Percentiles rank a stretch among this genome's conserved stretches.
Conservation (phyloP, 371 early-diverging fungal species). For the Polyrhizophydium stewartii region DNA sequence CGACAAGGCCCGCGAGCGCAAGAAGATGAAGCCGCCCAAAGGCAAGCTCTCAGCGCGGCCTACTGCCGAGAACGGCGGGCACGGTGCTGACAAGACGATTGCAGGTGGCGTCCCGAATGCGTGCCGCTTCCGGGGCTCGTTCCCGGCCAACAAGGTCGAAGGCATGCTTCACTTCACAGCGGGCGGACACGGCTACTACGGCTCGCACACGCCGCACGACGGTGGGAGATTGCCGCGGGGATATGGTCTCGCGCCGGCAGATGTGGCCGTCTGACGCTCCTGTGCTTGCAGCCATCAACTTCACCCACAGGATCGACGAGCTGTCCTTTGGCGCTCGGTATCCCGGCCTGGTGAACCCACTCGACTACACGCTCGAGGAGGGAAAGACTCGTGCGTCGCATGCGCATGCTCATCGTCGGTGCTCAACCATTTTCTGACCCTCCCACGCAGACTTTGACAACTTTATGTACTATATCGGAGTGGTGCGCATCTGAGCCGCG, state of each 20-base stretch:
- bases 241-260: too few species aligned
- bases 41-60: slow-evolving; percentile 1
- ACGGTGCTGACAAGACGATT: not conserved
- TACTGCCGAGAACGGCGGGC: not conserved
- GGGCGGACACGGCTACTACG: slow-evolving; percentile 82
- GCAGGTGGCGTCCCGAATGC: slow-evolving; percentile 25
- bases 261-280: too few species aligned
- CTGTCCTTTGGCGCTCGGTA: slow-evolving; percentile 84
- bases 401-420: not conserved
- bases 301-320: slow-evolving; percentile 88
- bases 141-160: slow-evolving; percentile 72
- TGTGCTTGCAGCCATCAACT: slow-evolving; percentile 68
- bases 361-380: slow-evolving; percentile 73
- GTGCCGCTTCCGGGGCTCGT: slow-evolving; percentile 73
- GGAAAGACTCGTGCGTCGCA: slow-evolving; percentile 48
- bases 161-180: slow-evolving; percentile 91
- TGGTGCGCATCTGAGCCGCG: too few species aligned
- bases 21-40: not conserved
- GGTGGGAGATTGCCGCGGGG: too few species aligned
- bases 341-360: slow-evolving; percentile 79
- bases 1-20: not conserved
- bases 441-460: slow-evolving; percentile 4
- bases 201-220: slow-evolving; percentile 60
- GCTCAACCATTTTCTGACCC: not conserved
- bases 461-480: not conserved